phyloP scores from a whole-genome alignment of 2,329 filamentous ascomycete species.

The Huntiella bhutanensis region DNA sequence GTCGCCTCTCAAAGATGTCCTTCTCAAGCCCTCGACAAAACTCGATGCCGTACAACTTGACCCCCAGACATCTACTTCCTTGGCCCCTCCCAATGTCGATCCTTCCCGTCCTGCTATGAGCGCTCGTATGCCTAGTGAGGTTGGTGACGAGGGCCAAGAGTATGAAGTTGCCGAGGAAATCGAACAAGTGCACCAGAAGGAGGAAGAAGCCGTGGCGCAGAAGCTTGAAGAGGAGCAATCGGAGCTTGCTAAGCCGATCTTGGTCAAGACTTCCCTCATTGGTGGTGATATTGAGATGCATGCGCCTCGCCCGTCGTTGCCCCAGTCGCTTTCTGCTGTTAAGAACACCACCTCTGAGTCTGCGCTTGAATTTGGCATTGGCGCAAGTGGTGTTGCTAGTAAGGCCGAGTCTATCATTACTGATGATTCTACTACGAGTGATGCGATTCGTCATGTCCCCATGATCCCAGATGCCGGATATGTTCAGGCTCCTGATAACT shows the following conservation, averaged over 20 bases:
- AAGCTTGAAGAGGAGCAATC: slow-evolving; percentile 21
- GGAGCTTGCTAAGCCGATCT: neutral
- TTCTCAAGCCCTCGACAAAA: slow-evolving; percentile 28
- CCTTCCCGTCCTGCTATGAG: slow-evolving; percentile 45
- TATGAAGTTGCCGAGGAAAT: slow-evolving; percentile 47
- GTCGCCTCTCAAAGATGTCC: slow-evolving; percentile 65
- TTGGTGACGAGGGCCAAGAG: slow-evolving; percentile 80
- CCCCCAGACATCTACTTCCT: slow-evolving; percentile 15
- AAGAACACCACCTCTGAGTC: slow-evolving; percentile 82
- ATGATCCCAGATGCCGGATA: slow-evolving; percentile 88
- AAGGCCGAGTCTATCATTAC: slow-evolving; percentile 14
- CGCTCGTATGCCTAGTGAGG: slow-evolving; percentile 54
- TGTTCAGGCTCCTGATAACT: slow-evolving; percentile 59
- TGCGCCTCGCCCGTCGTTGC: slow-evolving; percentile 73
- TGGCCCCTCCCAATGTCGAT: slow-evolving; percentile 8
- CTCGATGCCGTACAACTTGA: slow-evolving; percentile 20
- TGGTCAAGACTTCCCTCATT: slow-evolving; percentile 38
- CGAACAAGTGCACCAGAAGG: slow-evolving; percentile 25
- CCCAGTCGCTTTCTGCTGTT: slow-evolving; percentile 53
- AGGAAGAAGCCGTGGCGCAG: slow-evolving; percentile 52
- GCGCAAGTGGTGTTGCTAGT: slow-evolving; percentile 26
- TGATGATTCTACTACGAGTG: slow-evolving; percentile 75
- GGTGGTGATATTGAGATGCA: slow-evolving; percentile 66
- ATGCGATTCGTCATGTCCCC: slow-evolving; percentile 80
- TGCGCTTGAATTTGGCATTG: slow-evolving; percentile 70